Base-by-base conservation (phyloP, 176 grass and related monocot genomes). In the Phoenix dactylifera region DNA sequence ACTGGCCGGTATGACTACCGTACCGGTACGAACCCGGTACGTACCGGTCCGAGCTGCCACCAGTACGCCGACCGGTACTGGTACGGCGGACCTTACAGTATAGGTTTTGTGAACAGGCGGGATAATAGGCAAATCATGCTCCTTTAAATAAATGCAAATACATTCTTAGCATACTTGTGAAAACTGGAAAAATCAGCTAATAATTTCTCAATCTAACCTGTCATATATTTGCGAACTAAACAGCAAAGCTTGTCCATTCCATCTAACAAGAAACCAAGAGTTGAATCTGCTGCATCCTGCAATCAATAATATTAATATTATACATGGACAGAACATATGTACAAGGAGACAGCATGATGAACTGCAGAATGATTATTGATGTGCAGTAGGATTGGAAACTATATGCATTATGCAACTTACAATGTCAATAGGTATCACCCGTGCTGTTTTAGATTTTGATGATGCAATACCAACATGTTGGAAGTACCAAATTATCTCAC, bases 401-500 rank as follows among this genome's bases (percentile, higher is more conserved):
- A 16, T 26, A 53, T 62, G 62, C 28, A 65, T 9, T 26, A 53
- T 62, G 62, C 28, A 65, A 82, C 92, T 88, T 77, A 97, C 92
- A 80, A 88, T 97, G 17, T 97, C 84, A 69, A 84, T 77, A 69
- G 92, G 80, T 88, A 86, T 88, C 49, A 71, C 75, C 54, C 92
- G 72, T 69, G 64, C 50, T 26, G 74, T 50, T 77, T 67, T 91
- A 59, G 78, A 82, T 55, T 87, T 97, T 76, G 87, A 90, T 50
- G 86, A 85, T 58, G 81, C 77, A 77, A 97, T 64, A 28, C 92
- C 92, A 55, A 91, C 77, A 65, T 90, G 92, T 76, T 97, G 83
- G 52, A 97, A 97, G 72, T 97, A 97, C 92, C 92, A 97, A 80
- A 97, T 71, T 69, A 90, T 82, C 72, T 97, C 92, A 51, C 72